These are phyloP conservation scores for Paraconiothyrium sp. DNA, from an alignment of 2,329 filamentous ascomycete species.

Conservation along the genomic window DNA sequence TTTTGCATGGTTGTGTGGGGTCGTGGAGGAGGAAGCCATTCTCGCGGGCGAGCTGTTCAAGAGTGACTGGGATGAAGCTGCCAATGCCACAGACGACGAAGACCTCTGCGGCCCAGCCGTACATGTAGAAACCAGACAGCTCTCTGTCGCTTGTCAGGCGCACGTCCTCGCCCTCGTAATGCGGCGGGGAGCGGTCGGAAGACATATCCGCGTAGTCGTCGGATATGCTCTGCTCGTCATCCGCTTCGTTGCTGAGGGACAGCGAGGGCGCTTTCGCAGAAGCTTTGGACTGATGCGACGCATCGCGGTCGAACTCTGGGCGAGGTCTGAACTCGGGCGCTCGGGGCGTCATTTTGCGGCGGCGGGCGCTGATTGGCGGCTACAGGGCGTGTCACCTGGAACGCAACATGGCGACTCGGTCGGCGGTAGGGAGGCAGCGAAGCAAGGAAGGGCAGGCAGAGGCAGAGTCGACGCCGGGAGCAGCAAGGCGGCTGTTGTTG, in stretches of 20 bases:
- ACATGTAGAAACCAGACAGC: slow-evolving; percentile 93
- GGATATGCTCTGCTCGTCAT: slow-evolving; percentile 54
- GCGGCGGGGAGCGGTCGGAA: slow-evolving; percentile 50
- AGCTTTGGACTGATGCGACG: slow-evolving; percentile 46
- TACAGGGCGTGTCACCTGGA: slow-evolving; percentile 33
- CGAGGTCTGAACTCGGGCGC: slow-evolving; percentile 33
- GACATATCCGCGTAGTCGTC: slow-evolving; percentile 45
- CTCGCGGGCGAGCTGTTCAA: slow-evolving; percentile 92
- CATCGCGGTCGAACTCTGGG: slow-evolving; percentile 40
- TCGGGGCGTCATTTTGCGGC: slow-evolving; percentile 44
- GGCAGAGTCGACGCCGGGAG: not conserved
- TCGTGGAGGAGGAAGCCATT: slow-evolving; percentile 88
- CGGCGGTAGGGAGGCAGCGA: slow-evolving; percentile 1
- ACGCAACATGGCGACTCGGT: slow-evolving; percentile 27
- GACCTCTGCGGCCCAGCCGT: slow-evolving; percentile 95
- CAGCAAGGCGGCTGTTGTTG: not conserved
- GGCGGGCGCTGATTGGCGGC: slow-evolving; percentile 37
- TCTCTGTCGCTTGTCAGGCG: slow-evolving; percentile 88
- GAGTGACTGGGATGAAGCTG: slow-evolving; percentile 89
- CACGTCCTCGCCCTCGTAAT: slow-evolving; percentile 85
- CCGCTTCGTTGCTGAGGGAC: slow-evolving; percentile 54
- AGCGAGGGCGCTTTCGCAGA: slow-evolving; percentile 39
- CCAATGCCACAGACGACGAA: slow-evolving; percentile 92
- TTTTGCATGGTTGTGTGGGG: slow-evolving; percentile 74
- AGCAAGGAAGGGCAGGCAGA: slow-evolving; percentile 4